Conservation (phyloP, 1,284 basidiomycete genomes). For the Pulveroboletus sp. region DNA sequence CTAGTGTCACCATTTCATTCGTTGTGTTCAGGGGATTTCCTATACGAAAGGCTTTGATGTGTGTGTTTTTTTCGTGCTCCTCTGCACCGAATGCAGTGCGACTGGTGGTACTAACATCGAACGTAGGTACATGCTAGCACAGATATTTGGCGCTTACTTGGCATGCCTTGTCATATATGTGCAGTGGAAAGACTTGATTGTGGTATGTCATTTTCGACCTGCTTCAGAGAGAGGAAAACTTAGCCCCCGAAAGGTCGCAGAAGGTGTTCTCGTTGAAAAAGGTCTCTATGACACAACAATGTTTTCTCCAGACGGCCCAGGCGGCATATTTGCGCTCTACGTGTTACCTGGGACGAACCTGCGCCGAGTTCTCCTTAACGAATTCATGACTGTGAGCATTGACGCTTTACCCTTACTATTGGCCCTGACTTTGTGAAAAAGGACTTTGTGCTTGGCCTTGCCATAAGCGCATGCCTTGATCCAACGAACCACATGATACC, state of each 20-base stretch:
- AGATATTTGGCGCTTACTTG: conserved; percentile 63
- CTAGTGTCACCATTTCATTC: conserved; percentile 57
- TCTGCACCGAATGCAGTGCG: not conserved
- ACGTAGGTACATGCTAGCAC: conserved; percentile 60
- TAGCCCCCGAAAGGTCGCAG: conserved; percentile 35
- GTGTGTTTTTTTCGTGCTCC: conserved; percentile 36
- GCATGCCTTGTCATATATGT: conserved; percentile 60
- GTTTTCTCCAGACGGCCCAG: conserved; percentile 63
- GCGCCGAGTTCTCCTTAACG: conserved; percentile 61
- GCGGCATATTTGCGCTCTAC: conserved; percentile 62
- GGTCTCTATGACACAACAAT: conserved; percentile 44
- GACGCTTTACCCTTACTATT: not conserved
- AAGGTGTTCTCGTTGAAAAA: conserved; percentile 44
- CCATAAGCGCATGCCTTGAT: conserved; percentile 60
- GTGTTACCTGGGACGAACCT: conserved; percentile 51
- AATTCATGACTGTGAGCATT: conserved; percentile 59
- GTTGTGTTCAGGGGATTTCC: conserved; percentile 59
- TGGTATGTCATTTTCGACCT: conserved; percentile 27
- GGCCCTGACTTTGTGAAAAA: conserved; percentile 28
- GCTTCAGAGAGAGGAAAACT: not conserved
- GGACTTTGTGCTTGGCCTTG: conserved; percentile 66
- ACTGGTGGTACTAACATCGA: conserved; percentile 4
- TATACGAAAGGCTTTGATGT: conserved; percentile 49
- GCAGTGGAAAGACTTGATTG: conserved; percentile 59
- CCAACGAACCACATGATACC: conserved; percentile 61